phyloP scores from a whole-genome alignment of 768 basidiomycete genomes.

The Russula emetica region DNA sequence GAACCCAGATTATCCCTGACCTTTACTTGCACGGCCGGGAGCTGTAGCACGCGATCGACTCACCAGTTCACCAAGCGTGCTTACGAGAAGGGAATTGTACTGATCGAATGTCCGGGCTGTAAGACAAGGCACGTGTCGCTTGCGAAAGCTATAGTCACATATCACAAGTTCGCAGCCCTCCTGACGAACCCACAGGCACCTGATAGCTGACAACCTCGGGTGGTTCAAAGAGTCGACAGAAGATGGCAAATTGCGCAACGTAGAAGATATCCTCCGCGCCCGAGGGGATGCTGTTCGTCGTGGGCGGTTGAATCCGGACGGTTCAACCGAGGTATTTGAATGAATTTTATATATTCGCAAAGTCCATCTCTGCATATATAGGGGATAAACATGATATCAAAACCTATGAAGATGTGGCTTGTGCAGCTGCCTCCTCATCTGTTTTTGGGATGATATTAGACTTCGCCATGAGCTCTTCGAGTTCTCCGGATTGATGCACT shows the following conservation, averaged over 20 bases:
- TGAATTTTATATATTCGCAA: conserved; percentile 15
- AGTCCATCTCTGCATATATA: background rate
- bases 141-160: background rate
- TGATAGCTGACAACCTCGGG: conserved; percentile 86
- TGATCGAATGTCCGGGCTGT: conserved; percentile 89
- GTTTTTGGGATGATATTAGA: conserved; percentile 62
- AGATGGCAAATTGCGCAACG: conserved; percentile 65
- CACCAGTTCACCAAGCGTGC: conserved; percentile 83
- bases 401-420: conserved; percentile 27
- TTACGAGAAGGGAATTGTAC: conserved; percentile 84
- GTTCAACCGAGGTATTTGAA: conserved; percentile 50
- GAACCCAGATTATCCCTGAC: conserved; percentile 70
- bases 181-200: conserved; percentile 45
- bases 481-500: conserved; percentile 98
- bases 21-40: conserved; percentile 79
- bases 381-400: background rate
- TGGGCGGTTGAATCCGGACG: conserved; percentile 42
- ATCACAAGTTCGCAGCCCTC: background rate
- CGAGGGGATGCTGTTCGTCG: conserved; percentile 70
- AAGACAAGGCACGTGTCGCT: conserved; percentile 63
- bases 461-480: conserved; percentile 75
- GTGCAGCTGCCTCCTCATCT: conserved; percentile 24
- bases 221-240: conserved; percentile 86
- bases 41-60: conserved; percentile 74
- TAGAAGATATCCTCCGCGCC: conserved; percentile 76